These are phyloP conservation scores for Mangifera indica DNA, from an alignment of 345 rosid species.

Conservation along the genomic window DNA sequence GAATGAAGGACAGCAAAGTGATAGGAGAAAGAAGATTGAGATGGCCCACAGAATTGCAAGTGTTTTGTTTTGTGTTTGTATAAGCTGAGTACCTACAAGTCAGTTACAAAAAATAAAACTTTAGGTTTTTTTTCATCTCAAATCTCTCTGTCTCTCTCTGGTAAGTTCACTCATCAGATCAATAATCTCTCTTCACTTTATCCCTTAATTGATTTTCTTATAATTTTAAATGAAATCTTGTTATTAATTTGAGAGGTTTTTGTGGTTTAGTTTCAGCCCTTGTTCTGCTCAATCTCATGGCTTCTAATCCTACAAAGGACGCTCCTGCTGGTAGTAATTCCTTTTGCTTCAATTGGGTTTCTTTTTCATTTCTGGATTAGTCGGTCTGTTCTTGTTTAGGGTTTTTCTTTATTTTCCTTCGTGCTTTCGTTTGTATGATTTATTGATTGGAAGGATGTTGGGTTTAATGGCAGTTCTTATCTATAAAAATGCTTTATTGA, in stretches of 20 bases:
- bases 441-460: background rate
- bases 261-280: conserved; percentile 10
- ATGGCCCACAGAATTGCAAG: conserved; percentile 24
- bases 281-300: conserved; percentile 38
- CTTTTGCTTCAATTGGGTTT: background rate
- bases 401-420: background rate
- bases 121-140: background rate
- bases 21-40: conserved; percentile 19
- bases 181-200: background rate
- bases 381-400: background rate
- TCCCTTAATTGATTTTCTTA: no score
- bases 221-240: background rate
- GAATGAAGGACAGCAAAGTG: background rate
- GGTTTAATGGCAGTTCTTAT: no score
- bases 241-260: no score
- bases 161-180: background rate
- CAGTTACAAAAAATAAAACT: background rate
- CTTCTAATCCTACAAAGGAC: conserved; percentile 55
- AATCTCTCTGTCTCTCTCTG: background rate
- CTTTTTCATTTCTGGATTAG: background rate
- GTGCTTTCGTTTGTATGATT: background rate
- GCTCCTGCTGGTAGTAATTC: conserved; percentile 51
- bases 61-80: background rate
- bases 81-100: background rate
- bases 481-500: background rate